These are phyloP conservation scores for Mycena galericulata DNA, from an alignment of 768 basidiomycete genomes.

Conservation along the genomic window DNA sequence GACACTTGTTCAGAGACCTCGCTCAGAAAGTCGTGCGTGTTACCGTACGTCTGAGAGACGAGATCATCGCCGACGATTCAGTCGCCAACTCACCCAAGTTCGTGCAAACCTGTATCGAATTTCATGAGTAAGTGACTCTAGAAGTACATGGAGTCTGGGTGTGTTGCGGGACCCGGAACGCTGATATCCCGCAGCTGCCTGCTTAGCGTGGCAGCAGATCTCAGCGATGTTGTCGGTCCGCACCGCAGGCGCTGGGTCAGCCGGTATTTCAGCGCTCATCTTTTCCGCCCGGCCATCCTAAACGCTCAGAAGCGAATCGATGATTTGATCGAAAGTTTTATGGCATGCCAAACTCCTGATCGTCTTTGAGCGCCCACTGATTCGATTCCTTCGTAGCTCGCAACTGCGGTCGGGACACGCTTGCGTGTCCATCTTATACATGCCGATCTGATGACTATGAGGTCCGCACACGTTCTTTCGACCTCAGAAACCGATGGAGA, in stretches of 20 bases:
- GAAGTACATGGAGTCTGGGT: neutral
- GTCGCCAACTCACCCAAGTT: neutral
- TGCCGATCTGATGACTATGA: neutral
- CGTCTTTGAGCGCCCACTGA: neutral
- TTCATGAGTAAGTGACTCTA: slow-evolving; percentile 21
- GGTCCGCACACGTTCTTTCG: neutral
- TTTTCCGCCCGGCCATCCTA: neutral
- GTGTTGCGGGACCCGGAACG: neutral
- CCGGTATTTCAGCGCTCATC: slow-evolving; percentile 12
- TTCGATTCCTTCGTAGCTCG: neutral
- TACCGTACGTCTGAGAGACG: slow-evolving; percentile 1
- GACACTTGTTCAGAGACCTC: slow-evolving; percentile 11
- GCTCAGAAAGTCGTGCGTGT: slow-evolving; percentile 16
- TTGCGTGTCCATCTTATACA: neutral
- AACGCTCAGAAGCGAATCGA: slow-evolving; percentile 11
- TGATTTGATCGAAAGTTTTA: slow-evolving; percentile 12
- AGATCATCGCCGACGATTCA: slow-evolving; percentile 1
- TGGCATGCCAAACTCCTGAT: slow-evolving; percentile 1
- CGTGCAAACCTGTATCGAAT: slow-evolving; percentile 5
- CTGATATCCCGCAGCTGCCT: slow-evolving; percentile 11
- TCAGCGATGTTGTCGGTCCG: neutral
- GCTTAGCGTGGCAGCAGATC: neutral
- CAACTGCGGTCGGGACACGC: slow-evolving; percentile 8
- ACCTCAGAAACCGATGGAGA: neutral
- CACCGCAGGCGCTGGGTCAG: slow-evolving; percentile 1